Evolutionary conservation across 2,329 filamentous ascomycete genomes (phyloP).

Genomic region (Pyrenophora seminiperda): DNA sequence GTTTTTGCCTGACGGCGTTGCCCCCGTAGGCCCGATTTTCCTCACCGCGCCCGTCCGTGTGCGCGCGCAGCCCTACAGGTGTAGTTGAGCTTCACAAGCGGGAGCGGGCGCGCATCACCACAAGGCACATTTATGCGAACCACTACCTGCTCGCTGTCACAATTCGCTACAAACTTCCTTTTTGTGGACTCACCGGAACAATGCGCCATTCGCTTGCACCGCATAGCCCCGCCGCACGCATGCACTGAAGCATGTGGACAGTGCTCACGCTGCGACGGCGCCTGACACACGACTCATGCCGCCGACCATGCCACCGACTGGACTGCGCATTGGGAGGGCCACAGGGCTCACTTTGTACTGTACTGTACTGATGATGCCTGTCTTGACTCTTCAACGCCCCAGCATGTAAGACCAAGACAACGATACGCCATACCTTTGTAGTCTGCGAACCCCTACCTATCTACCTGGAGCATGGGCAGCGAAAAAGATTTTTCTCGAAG

Average conservation of each 20-base stretch:
- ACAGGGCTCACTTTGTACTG: no score
- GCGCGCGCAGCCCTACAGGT: conserved; percentile 13
- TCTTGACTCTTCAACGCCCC: no score
- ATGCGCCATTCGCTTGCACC: conserved; percentile 10
- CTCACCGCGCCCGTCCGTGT: conserved; percentile 21
- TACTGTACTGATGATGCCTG: no score
- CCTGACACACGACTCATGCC: conserved; percentile 20
- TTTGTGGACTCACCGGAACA: conserved; percentile 19
- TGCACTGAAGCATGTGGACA: conserved; percentile 20
- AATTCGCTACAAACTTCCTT: conserved; percentile 12
- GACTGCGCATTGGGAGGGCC: background rate
- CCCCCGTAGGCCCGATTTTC: background rate
- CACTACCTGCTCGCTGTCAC: conserved; percentile 13
- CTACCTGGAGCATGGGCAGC: no score
- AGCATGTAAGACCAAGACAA: no score
- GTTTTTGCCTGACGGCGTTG: conserved; percentile 7
- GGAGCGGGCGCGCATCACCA: conserved; percentile 11
- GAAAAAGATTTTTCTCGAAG: no score
- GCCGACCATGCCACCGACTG: background rate
- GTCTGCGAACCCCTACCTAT: no score
- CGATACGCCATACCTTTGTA: no score
- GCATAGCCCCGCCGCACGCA: conserved; percentile 28
- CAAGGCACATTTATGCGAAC: conserved; percentile 21
- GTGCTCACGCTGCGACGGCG: conserved; percentile 13
- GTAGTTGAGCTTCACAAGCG: conserved; percentile 1